Percentiles rank a stretch among this genome's conserved stretches.
Evolutionary conservation across 2,329 filamentous ascomycete genomes (phyloP).

Genomic region (Talaromyces sp.): DNA sequence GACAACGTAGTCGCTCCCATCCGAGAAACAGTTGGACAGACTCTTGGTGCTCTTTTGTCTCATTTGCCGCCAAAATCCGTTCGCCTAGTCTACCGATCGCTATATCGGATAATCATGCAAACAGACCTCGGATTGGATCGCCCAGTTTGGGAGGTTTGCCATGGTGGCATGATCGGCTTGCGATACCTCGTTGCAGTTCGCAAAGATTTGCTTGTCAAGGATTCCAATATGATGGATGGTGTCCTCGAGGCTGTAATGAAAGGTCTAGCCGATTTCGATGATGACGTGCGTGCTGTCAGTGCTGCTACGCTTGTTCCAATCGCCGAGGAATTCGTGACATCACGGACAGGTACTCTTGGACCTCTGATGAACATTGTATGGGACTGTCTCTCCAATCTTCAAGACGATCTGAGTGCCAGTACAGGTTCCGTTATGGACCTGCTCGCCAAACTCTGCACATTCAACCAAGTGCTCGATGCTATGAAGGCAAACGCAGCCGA

Average conservation of each 20-base stretch:
- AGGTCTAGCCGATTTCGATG: slow-evolving; percentile 84
- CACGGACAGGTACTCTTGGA: slow-evolving; percentile 77
- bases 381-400: slow-evolving; percentile 95
- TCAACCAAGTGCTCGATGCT: slow-evolving; percentile 85
- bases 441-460: slow-evolving; percentile 90
- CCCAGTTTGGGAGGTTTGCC: slow-evolving; percentile 90
- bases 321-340: slow-evolving; percentile 87
- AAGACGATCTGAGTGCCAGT: slow-evolving; percentile 94
- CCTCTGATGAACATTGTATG: slow-evolving; percentile 91
- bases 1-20: slow-evolving; percentile 97
- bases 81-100: slow-evolving; percentile 77
- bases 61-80: slow-evolving; percentile 81
- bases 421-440: slow-evolving; percentile 99
- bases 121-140: slow-evolving; percentile 73
- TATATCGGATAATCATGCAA: slow-evolving; percentile 91
- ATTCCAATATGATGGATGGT: slow-evolving; percentile 85
- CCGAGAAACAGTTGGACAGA: slow-evolving; percentile 91
- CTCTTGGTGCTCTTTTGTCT: slow-evolving; percentile 82
- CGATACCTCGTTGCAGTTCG: slow-evolving; percentile 93
- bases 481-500: slow-evolving; percentile 89
- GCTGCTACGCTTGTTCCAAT: slow-evolving; percentile 97
- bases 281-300: slow-evolving; percentile 95
- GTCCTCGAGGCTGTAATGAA: slow-evolving; percentile 93
- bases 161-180: slow-evolving; percentile 96
- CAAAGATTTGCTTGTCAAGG: slow-evolving; percentile 84